phyloP scores from a whole-genome alignment of 2,329 filamentous ascomycete genomes.

The Aspergillus sp. region DNA sequence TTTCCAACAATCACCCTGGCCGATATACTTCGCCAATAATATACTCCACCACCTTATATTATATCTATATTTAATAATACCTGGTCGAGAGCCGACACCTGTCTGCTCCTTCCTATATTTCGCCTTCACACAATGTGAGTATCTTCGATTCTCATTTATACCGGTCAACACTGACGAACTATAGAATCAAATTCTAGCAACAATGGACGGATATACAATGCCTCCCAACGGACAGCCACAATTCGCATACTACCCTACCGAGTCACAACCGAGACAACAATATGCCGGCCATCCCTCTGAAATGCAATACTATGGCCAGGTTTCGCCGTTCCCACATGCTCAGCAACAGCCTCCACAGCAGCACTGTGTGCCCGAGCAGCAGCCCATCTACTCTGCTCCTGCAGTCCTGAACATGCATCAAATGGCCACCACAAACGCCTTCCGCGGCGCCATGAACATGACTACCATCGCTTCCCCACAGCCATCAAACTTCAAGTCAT shows the following conservation, averaged over 20 bases:
- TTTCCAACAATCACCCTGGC: constrained; percentile 13
- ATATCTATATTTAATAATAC: constrained; percentile 18
- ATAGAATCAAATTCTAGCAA: constrained; percentile 5
- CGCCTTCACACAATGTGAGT: constrained; percentile 7
- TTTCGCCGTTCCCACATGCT: constrained; percentile 30
- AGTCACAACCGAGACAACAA: constrained; percentile 71
- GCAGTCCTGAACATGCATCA: constrained; percentile 47
- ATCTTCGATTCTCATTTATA: background rate
- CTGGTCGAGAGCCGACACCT: constrained; percentile 5
- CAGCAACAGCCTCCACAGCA: constrained; percentile 25
- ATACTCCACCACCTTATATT: constrained; percentile 3
- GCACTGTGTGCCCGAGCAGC: constrained; percentile 29
- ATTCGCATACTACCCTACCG: constrained; percentile 86
- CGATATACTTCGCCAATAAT: background rate
- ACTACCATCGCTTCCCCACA: constrained; percentile 77
- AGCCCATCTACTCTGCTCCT: constrained; percentile 39
- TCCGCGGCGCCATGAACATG: constrained; percentile 42
- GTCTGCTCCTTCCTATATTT: background rate
- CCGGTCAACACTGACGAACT: constrained; percentile 3
- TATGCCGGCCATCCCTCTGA: constrained; percentile 66
- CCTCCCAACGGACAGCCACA: constrained; percentile 62
- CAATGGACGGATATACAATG: constrained; percentile 66
- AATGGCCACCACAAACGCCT: constrained; percentile 43
- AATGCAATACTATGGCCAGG: constrained; percentile 43
- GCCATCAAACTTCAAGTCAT: constrained; percentile 71